phyloP scores from a whole-genome alignment of 139 green algal species.

The Chlorella sp. region DNA sequence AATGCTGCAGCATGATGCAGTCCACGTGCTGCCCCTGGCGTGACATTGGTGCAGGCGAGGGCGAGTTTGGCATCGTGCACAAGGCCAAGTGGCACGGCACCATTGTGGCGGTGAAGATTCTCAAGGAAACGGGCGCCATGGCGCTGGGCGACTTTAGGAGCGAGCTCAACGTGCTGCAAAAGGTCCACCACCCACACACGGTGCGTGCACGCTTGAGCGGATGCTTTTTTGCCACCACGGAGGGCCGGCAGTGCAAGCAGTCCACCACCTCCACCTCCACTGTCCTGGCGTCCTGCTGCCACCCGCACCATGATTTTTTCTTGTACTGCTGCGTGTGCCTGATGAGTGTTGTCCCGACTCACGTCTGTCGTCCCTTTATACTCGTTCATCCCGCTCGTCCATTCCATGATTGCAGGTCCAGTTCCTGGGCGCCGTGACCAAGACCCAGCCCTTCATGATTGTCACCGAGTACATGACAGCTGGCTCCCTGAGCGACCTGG shows the following conservation, averaged over 20 bases:
- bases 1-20: not conserved
- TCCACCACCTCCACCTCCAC: too few species aligned
- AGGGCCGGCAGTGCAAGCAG: too few species aligned
- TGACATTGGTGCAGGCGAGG: slow-evolving; percentile 44
- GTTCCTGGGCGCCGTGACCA: slow-evolving; percentile 87
- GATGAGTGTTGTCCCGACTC: too few species aligned
- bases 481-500: slow-evolving; percentile 30
- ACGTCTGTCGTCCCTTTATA: too few species aligned
- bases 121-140: slow-evolving; percentile 73
- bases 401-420: slow-evolving; percentile 46
- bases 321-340: too few species aligned
- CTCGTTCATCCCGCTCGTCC: too few species aligned
- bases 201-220: too few species aligned
- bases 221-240: too few species aligned
- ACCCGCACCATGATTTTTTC: too few species aligned
- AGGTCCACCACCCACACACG: slow-evolving; percentile 72
- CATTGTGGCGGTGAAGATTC: slow-evolving; percentile 79
- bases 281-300: too few species aligned
- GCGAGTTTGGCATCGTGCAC: slow-evolving; percentile 89
- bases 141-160: slow-evolving; percentile 52
- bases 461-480: slow-evolving; percentile 53
- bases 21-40: not conserved
- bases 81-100: slow-evolving; percentile 60
- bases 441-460: slow-evolving; percentile 81
- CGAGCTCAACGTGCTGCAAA: slow-evolving; percentile 88